Conservation (phyloP, 495 filamentous ascomycete species). For the Daldinia caldariorum region DNA sequence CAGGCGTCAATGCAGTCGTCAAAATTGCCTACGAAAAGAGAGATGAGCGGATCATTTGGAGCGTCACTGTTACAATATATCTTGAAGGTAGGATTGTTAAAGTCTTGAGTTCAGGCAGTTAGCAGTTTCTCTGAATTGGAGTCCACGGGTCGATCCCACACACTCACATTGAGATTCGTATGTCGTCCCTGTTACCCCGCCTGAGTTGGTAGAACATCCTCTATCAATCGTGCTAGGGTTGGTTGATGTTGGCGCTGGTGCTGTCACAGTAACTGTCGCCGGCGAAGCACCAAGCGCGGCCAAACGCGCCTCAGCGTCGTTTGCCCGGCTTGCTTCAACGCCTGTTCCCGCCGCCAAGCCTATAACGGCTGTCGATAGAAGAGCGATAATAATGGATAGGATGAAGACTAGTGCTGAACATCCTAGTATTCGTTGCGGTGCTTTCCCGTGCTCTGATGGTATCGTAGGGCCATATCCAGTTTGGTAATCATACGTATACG, state of each 20-base stretch:
- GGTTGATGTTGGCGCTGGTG: slow-evolving; percentile 24
- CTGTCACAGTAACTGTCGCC: slow-evolving; percentile 40
- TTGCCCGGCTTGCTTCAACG: slow-evolving; percentile 53
- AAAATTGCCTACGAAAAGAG: slow-evolving; percentile 55
- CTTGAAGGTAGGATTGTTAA: slow-evolving; percentile 46
- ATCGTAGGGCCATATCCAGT: slow-evolving; percentile 17
- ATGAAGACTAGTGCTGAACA: slow-evolving; percentile 53
- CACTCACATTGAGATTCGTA: slow-evolving; percentile 45
- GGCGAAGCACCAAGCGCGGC: slow-evolving; percentile 39
- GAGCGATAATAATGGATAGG: slow-evolving; percentile 53
- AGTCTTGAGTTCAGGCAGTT: slow-evolving; percentile 41
- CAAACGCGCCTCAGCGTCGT: slow-evolving; percentile 47
- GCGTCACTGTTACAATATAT: slow-evolving; percentile 56
- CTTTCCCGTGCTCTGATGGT: slow-evolving; percentile 28
- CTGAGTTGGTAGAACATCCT: slow-evolving; percentile 50
- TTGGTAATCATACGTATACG: slow-evolving; percentile 30
- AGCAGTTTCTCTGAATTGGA: slow-evolving; percentile 2
- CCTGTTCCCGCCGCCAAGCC: slow-evolving; percentile 57
- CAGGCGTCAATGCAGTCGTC: slow-evolving; percentile 60
- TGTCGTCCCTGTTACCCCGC: slow-evolving; percentile 43
- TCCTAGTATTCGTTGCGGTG: slow-evolving; percentile 45
- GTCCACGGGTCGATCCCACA: not conserved
- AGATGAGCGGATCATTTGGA: slow-evolving; percentile 43
- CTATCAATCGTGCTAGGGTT: slow-evolving; percentile 46
- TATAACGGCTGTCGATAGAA: slow-evolving; percentile 55